Conservation (phyloP, 2,329 filamentous ascomycete species). For the Botrytis pseudocinerea region DNA sequence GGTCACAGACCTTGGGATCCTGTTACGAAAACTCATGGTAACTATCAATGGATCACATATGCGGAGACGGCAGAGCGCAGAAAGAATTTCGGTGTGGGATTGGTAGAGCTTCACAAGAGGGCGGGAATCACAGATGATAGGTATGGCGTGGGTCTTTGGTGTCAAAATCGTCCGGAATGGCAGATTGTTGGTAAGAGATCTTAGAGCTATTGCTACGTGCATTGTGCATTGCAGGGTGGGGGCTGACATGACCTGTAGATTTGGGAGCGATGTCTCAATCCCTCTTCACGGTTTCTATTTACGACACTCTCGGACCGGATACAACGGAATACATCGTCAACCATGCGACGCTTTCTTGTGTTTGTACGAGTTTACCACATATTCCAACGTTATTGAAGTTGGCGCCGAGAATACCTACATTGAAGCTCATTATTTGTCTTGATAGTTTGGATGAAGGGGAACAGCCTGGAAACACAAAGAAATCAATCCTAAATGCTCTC, state of each 20-base stretch:
- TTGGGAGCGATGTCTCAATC: constrained; percentile 83
- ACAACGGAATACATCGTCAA: constrained; percentile 95
- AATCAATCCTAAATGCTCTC: constrained; percentile 71
- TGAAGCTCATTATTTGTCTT: constrained; percentile 87
- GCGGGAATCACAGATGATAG: constrained; percentile 65
- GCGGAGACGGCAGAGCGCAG: constrained; percentile 74
- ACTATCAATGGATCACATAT: constrained; percentile 84
- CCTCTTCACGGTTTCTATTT: constrained; percentile 88
- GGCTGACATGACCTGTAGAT: constrained; percentile 54
- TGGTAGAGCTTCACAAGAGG: constrained; percentile 78
- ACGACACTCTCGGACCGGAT: constrained; percentile 91
- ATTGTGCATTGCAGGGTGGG: neutral
- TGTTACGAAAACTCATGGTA: constrained; percentile 67
- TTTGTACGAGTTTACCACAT: constrained; percentile 78
- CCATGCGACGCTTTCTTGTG: constrained; percentile 73
- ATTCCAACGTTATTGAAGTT: constrained; percentile 81
- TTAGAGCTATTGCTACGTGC: neutral
- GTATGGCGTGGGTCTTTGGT: constrained; percentile 80
- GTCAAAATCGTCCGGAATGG: constrained; percentile 86
- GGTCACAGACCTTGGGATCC: constrained; percentile 80
- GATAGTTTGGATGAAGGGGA: constrained; percentile 83
- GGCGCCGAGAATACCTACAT: constrained; percentile 68
- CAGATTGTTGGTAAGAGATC: constrained; percentile 67
- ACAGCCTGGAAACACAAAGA: constrained; percentile 73
- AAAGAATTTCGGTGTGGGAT: constrained; percentile 80